These are phyloP conservation scores for Beauveria sp. DNA, from an alignment of 2,329 filamentous ascomycete genomes.

Conservation along the genomic window DNA sequence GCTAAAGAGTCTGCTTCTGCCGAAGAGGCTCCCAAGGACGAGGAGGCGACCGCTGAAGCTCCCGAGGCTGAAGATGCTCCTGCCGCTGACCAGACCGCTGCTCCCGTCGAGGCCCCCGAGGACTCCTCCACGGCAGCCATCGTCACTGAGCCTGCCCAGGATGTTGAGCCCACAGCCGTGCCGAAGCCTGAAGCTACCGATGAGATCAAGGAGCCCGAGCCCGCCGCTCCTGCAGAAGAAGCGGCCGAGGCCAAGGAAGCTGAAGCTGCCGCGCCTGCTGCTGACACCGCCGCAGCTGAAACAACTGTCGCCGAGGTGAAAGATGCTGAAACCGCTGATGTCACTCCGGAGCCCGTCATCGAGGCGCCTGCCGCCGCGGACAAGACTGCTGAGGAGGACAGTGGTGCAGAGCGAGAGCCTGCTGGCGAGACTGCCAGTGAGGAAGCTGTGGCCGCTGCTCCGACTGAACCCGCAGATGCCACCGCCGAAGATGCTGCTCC, in stretches of 20 bases:
- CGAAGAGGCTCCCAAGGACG: constrained; percentile 13
- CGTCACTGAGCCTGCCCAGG: neutral
- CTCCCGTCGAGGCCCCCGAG: neutral
- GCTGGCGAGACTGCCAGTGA: neutral
- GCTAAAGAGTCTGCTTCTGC: constrained; percentile 1
- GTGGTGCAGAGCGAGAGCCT: neutral
- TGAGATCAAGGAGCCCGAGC: neutral
- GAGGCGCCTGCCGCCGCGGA: neutral
- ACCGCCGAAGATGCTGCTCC: neutral
- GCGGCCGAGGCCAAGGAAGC: neutral
- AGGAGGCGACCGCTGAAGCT: neutral
- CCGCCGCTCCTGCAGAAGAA: neutral
- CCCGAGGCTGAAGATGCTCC: neutral
- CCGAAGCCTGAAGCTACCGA: neutral
- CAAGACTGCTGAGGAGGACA: neutral
- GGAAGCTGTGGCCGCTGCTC: neutral
- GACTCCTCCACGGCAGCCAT: neutral
- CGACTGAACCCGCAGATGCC: neutral
- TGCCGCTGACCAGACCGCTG: neutral
- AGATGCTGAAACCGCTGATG: neutral
- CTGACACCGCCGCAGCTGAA: neutral
- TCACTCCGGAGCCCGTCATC: neutral
- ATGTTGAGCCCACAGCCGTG: neutral
- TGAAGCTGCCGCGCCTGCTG: neutral
- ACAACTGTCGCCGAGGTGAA: neutral